Evolutionary conservation across 192 early-diverging fungal species (phyloP), one percentile per base, ranked within the genome.

Genomic region (Spizellomyces sp.): DNA sequence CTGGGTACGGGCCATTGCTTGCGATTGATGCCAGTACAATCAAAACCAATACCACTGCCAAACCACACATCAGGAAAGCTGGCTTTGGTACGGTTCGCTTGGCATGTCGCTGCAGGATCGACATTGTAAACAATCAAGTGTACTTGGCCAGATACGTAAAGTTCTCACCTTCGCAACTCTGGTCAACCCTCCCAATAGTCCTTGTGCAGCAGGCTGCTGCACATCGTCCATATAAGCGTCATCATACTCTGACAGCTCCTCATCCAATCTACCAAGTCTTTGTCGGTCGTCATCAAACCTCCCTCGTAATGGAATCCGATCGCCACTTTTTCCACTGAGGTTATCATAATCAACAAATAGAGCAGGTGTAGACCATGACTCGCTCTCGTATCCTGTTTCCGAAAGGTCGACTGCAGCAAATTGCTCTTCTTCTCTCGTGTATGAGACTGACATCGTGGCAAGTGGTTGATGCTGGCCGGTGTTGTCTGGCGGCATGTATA

Each of bases 141-240:
- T 61, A n/a, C 4, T 0, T 2, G 59, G 14, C 59, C 1, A 27
- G 1, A 19, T 22, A 19, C 59, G 4, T 27, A 61, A 27, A 2
- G 2, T 0, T 2, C 59, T 19, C 12, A 61, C 21, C 41, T 61
- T 14, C 59, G 59, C 14, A 19, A 14, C 59, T 70, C 98, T 0
- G 95, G 96, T 45, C 95, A 98, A 76, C 99, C 98, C 81, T 99
- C 98, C 58, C 96, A 82, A 9, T 96, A 81, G 77, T 99, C 98
- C 55, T 88, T 70, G 19, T 83, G 78, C 42, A 99, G 68, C 72
- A 36, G 92, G 75, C 6, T 84, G 77, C 14, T 94, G 82, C 3
- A 92, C 76, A 74, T 92, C 95, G 8, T 41, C 59, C 36, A 95
- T 70, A 77, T 99, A 96, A 19, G 81, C 77, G 42, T 88, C 79